phyloP scores from a whole-genome alignment of 306 rosid genomes.

The Citrullus colocynthis region DNA sequence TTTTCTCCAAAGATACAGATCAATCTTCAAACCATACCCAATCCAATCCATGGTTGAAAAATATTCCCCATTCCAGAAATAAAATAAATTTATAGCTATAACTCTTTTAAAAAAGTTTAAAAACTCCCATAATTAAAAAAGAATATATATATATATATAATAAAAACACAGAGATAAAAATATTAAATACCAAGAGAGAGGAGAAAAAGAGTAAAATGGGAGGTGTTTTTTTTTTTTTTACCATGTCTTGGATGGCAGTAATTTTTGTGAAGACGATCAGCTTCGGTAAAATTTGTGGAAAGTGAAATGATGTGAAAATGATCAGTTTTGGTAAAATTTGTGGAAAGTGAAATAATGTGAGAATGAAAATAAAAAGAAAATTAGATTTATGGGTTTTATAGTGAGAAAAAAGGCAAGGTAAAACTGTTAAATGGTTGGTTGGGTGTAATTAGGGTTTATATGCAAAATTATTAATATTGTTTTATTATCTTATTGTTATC shows the following conservation, averaged over 20 bases:
- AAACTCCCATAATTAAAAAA: not conserved
- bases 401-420: not conserved
- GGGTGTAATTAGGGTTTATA: not conserved
- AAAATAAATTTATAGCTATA: not conserved
- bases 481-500: not conserved
- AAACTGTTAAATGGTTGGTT: not conserved
- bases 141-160: no score
- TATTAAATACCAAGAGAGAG: not conserved
- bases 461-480: not conserved
- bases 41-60: not conserved
- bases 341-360: not conserved
- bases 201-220: not conserved
- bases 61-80: not conserved
- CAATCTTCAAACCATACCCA: not conserved
- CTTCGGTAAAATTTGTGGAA: no score
- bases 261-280: not conserved
- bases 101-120: no score
- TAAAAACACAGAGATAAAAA: not conserved
- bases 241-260: not conserved
- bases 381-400: not conserved
- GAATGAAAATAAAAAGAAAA: not conserved
- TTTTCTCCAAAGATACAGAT: no score
- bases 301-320: not conserved
- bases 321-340: not conserved
- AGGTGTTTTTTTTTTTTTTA: not conserved